A percentile compares a stretch with the other conserved stretches of the same genome.
These are phyloP conservation scores for Bruguiera parviflora DNA, from an alignment of 345 rosid species.

Conservation along the genomic window DNA sequence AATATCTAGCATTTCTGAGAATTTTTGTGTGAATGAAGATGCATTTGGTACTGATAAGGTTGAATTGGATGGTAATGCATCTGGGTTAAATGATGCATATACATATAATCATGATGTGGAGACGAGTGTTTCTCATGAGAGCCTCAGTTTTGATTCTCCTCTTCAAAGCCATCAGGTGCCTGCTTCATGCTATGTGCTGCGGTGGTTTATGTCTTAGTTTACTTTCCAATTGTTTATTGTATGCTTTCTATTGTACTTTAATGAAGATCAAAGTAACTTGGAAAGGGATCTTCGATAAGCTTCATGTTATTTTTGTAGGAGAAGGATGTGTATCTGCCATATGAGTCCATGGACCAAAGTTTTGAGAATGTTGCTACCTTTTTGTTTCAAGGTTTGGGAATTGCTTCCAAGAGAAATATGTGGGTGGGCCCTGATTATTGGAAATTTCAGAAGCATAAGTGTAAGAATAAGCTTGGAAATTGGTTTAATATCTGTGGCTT, in stretches of 20 bases:
- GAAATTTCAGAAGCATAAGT: conserved; percentile 78
- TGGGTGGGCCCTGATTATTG: conserved; percentile 99
- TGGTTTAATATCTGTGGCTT: no score
- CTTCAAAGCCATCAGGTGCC: no score
- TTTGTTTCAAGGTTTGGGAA: conserved; percentile 65
- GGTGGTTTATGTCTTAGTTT: conserved; percentile 44
- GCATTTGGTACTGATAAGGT: conserved; percentile 30
- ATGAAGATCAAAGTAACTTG: no score
- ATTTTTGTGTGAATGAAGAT: conserved; percentile 30
- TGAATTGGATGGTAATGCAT: conserved; percentile 46
- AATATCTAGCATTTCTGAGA: conserved; percentile 43
- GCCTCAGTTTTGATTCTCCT: no score
- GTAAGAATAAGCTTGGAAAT: conserved; percentile 22
- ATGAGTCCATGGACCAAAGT: conserved; percentile 34
- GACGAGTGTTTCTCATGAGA: conserved; percentile 40
- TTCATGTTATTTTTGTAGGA: no score
- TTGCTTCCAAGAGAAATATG: conserved; percentile 66
- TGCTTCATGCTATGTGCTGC: no score
- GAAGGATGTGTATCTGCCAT: no score
- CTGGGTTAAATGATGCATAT: conserved; percentile 45
- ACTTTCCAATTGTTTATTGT: background rate
- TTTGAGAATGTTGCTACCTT: conserved; percentile 58
- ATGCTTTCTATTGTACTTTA: no score
- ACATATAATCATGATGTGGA: conserved; percentile 53
- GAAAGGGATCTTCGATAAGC: no score